phyloP scores from a whole-genome alignment of 306 rosid species.

The Spatholobus suberectus region DNA sequence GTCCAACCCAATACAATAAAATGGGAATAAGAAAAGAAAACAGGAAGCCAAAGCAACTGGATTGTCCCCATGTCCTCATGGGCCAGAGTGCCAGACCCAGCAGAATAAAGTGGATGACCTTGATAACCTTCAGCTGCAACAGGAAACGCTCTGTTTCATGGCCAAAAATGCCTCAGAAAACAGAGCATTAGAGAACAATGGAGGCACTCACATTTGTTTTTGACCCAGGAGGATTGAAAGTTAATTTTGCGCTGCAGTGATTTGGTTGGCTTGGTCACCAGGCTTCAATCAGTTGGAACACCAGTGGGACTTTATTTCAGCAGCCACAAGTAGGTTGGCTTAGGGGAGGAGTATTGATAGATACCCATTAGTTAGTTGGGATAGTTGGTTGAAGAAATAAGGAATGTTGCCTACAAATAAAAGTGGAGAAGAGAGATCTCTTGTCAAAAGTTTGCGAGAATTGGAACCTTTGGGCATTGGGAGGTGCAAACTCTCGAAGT shows the following conservation, averaged over 20 bases:
- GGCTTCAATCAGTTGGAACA: background rate
- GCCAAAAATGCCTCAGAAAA: background rate
- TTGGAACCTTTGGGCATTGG: background rate
- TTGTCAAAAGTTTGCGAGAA: background rate
- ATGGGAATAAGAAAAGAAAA: background rate
- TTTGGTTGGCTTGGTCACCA: background rate
- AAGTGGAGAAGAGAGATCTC: background rate
- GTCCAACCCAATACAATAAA: no score
- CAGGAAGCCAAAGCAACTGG: no score
- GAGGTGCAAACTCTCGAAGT: background rate
- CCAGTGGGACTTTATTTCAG: background rate
- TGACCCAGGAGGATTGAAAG: background rate
- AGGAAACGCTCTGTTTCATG: background rate
- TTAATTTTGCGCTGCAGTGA: background rate
- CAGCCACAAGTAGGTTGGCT: no score
- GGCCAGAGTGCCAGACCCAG: no score
- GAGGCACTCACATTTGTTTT: background rate
- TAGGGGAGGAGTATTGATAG: no score
- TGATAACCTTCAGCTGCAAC: background rate
- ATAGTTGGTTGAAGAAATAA: background rate
- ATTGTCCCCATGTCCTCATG: background rate
- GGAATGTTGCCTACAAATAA: background rate
- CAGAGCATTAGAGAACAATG: background rate
- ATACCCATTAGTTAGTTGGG: no score
- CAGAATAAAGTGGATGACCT: background rate